Conservation (phyloP, 257 asterid species). For the Solanum paucissectum region DNA sequence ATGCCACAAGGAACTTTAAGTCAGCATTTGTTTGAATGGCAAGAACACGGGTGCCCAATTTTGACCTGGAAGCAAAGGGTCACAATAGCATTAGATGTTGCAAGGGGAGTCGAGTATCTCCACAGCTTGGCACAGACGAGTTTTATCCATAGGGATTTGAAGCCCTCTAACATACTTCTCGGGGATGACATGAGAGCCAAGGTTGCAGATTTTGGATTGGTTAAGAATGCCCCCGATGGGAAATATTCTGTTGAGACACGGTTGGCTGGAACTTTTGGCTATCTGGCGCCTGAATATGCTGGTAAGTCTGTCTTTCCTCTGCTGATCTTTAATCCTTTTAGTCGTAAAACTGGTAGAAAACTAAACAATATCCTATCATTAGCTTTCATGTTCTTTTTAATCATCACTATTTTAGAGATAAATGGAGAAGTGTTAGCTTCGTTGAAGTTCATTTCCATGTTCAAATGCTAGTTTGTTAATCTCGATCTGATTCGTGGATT, state of each 20-base stretch:
- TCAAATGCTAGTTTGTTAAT: neutral
- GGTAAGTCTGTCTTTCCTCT: constrained; percentile 27
- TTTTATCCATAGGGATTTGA: constrained; percentile 87
- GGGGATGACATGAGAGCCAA: constrained; percentile 92
- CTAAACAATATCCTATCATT: neutral
- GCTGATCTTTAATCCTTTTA: neutral
- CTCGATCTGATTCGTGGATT: neutral
- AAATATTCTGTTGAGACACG: constrained; percentile 88
- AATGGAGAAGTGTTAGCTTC: neutral
- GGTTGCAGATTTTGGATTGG: constrained; percentile 95
- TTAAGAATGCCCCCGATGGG: constrained; percentile 84
- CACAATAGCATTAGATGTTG: constrained; percentile 81
- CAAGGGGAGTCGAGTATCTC: constrained; percentile 88
- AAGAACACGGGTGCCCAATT: constrained; percentile 40
- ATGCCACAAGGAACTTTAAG: constrained; percentile 90
- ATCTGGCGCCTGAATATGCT: constrained; percentile 97
- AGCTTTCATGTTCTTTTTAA: neutral
- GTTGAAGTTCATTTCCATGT: neutral
- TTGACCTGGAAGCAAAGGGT: constrained; percentile 88
- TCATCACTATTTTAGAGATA: neutral
- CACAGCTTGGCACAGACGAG: constrained; percentile 92
- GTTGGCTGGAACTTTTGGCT: constrained; percentile 90
- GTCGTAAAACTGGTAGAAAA: neutral
- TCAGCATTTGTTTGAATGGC: constrained; percentile 81
- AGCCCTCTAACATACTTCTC: constrained; percentile 86